Conservation (phyloP, 2,329 filamentous ascomycete species). For the Neurospora crassa region DNA sequence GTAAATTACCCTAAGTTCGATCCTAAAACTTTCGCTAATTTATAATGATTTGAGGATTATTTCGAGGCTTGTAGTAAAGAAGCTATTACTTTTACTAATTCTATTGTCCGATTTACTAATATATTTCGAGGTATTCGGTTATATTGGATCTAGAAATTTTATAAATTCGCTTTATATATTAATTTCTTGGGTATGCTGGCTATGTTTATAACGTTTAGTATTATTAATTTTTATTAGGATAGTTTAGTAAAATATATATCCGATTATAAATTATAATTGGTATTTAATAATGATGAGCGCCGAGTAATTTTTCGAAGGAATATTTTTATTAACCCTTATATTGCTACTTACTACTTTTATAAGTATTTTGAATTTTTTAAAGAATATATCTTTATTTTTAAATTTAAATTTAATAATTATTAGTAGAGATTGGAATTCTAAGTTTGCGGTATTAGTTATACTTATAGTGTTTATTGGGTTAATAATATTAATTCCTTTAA, state of each 20-base stretch:
- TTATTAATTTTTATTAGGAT: not conserved
- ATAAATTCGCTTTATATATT: not conserved
- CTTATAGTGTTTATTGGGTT: not conserved
- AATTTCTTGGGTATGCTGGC: not conserved
- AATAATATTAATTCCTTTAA: not conserved
- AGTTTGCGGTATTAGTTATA: not conserved
- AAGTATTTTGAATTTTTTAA: not conserved
- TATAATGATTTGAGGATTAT: not conserved
- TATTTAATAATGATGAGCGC: no score
- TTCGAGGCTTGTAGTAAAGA: no score
- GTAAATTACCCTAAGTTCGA: not conserved
- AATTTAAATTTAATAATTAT: not conserved
- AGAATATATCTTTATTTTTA: not conserved
- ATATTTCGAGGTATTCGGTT: fast-evolving
- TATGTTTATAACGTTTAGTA: no score
- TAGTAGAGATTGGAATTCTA: not conserved
- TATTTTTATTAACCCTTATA: no score
- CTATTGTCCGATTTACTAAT: no score
- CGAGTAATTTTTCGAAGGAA: no score
- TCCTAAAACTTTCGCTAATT: not conserved
- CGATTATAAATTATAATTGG: no score
- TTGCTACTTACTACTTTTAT: no score
- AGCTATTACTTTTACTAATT: no score
- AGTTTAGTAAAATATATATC: not conserved
- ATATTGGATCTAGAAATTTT: not conserved